A percentile compares a stretch with the other conserved stretches of the same genome.
Evolutionary conservation across 1,284 basidiomycete genomes (phyloP).

Genomic region (Trichosporon sp.): DNA sequence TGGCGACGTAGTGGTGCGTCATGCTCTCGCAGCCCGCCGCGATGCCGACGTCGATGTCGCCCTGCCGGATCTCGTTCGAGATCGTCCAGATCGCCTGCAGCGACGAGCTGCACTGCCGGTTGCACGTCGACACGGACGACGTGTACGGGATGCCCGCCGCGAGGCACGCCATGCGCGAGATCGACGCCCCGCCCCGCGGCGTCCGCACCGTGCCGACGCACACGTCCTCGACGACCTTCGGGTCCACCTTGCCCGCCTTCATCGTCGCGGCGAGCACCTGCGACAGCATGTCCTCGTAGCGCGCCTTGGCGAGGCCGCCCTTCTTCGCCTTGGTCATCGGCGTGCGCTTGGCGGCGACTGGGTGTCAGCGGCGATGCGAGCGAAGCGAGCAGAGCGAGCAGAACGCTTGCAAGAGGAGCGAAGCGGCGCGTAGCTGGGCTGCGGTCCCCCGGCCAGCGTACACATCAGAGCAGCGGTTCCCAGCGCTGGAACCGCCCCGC

Average conservation of each 20-base stretch:
- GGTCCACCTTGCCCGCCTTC: slow-evolving; percentile 60
- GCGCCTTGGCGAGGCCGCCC: slow-evolving; percentile 83
- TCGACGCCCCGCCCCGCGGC: slow-evolving; percentile 46
- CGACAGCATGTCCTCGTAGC: slow-evolving; percentile 76
- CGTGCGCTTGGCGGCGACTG: slow-evolving; percentile 23
- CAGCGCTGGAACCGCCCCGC: background rate
- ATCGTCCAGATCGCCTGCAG: slow-evolving; percentile 63
- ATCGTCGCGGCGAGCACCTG: slow-evolving; percentile 56
- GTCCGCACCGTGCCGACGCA: slow-evolving; percentile 23
- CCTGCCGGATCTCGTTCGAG: slow-evolving; percentile 71
- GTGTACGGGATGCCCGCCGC: slow-evolving; percentile 20
- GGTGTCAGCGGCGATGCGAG: background rate
- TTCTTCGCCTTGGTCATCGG: slow-evolving; percentile 61
- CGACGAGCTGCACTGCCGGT: slow-evolving; percentile 87
- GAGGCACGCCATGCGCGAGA: slow-evolving; percentile 20
- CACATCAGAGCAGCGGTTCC: no score
- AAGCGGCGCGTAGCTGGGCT: background rate
- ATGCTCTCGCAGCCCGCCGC: slow-evolving; percentile 95
- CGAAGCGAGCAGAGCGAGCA: background rate
- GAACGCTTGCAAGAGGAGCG: background rate
- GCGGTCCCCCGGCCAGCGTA: background rate
- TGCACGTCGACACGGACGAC: slow-evolving; percentile 73
- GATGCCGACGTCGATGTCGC: slow-evolving; percentile 90
- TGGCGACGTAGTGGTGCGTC: slow-evolving; percentile 77
- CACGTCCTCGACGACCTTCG: slow-evolving; percentile 76